Percentiles rank a stretch among this genome's conserved stretches.
Conservation (phyloP, 345 rosid species). For the Combretum micranthum region DNA sequence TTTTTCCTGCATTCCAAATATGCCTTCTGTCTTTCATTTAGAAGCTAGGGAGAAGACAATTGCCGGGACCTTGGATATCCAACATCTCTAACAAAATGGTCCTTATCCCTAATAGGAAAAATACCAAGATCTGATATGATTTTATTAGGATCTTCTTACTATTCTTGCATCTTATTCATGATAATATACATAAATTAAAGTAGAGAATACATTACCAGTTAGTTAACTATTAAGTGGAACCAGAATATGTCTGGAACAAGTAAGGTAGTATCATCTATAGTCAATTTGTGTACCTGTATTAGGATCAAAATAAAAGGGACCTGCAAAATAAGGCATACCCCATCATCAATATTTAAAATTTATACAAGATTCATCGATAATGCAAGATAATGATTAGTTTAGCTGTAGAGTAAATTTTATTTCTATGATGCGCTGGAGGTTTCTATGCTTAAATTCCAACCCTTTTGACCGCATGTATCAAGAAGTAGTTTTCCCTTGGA, state of each 20-base stretch:
- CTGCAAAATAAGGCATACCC: conserved; percentile 23
- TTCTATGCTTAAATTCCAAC: conserved; percentile 17
- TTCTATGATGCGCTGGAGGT: neutral
- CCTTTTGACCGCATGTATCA: conserved; percentile 49
- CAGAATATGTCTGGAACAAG: conserved; percentile 59
- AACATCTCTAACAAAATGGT: no score
- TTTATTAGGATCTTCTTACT: no score
- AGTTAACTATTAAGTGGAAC: neutral
- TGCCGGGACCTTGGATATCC: no score
- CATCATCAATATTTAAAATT: no score
- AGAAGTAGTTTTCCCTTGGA: conserved; percentile 29
- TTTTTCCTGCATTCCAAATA: no score
- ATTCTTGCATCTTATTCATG: no score
- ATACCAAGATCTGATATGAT: no score
- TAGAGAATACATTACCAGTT: no score
- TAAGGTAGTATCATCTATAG: conserved; percentile 55
- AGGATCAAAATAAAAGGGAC: conserved; percentile 71
- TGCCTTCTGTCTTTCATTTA: no score
- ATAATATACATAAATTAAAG: no score
- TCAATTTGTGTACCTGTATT: conserved; percentile 57
- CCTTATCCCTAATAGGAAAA: no score
- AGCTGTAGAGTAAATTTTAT: neutral
- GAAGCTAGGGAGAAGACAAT: no score
- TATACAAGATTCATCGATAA: neutral
- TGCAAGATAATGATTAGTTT: neutral